Base-by-base conservation (phyloP, 2,329 filamentous ascomycete genomes). In the Drechslera avenae region DNA sequence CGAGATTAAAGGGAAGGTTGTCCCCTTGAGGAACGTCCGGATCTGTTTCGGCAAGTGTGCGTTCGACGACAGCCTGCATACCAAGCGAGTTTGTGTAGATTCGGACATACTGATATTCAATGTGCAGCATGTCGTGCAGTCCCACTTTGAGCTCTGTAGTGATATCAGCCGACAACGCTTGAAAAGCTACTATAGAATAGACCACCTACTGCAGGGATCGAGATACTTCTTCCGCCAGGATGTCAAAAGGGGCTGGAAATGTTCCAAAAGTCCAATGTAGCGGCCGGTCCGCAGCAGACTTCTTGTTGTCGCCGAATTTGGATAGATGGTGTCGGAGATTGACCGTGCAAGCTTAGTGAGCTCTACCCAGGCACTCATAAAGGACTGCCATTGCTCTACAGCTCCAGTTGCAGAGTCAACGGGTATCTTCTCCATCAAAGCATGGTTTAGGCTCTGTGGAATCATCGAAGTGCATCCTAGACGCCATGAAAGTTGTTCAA, bases 1-100 rank as follows among this genome's bases (percentile, higher is more conserved):
- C 78, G 17, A 80, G 73, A 39, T 75, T 73, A 57, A 79, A 71
- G 10, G 75, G 66, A 9, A 77, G 62, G 31, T 78, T 67, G 8
- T 73, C 68, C 33, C 72, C 69, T 47, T 66, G 77, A 32, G 66
- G 65, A 1, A 65, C 66, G 10, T 72, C 68, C 4, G 68, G 67
- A 53, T 74, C 70, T 17, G 68, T 66, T 43, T 73, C 70, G 5
- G 69, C 68, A n/a, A 81, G 68, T 1, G 76, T 78, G n/a, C 80
- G 78, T 51, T 83, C 81, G 3, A 83, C 80, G 3, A 83, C 78
- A 2, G 81, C 81, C 63, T 84, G 81, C 67, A 84, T 80, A 2
- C 80, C 81, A 5, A 83, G 74, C 0, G 75, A 77, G 39, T 78
- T 78, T 32, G 74, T 75, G 45, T 76, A 78, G 13, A 76, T 73